Evolutionary conservation across 768 basidiomycete genomes (phyloP).

Genomic region (Hygrophorus pudorinus): DNA sequence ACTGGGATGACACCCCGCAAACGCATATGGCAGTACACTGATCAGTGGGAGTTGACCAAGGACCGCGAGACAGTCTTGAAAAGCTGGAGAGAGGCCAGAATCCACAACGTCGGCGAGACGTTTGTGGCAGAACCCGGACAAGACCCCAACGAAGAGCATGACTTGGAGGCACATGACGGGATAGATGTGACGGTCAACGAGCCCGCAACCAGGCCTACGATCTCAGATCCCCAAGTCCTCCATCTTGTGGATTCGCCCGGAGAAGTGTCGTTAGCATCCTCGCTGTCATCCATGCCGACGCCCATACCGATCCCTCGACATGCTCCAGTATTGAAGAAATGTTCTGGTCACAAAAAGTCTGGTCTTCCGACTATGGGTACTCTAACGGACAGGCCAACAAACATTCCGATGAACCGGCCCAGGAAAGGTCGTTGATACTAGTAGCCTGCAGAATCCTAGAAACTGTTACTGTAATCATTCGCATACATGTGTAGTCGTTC

Average conservation of each 20-base stretch:
- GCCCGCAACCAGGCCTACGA: neutral
- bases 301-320: constrained; percentile 13
- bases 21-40: constrained; percentile 58
- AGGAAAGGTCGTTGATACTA: constrained; percentile 19
- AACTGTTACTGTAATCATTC: no score
- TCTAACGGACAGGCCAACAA: constrained; percentile 30
- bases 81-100: constrained; percentile 32
- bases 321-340: constrained; percentile 8
- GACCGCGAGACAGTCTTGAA: constrained; percentile 51
- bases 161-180: constrained; percentile 12
- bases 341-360: constrained; percentile 3
- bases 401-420: constrained; percentile 28
- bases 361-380: constrained; percentile 20
- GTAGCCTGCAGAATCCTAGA: no score
- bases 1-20: constrained; percentile 74
- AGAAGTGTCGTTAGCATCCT: constrained; percentile 26
- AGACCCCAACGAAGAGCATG: constrained; percentile 21
- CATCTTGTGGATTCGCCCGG: constrained; percentile 11
- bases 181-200: constrained; percentile 10
- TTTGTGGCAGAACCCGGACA: constrained; percentile 28
- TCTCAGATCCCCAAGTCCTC: neutral
- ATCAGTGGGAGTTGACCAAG: constrained; percentile 64
- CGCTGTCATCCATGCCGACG: constrained; percentile 30
- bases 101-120: constrained; percentile 21
- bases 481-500: no score